A percentile compares a stretch with the other conserved stretches of the same genome.
These are phyloP conservation scores for Cyclotella atomus DNA, from an alignment of 108 stramenopile genomes.

Conservation along the genomic window DNA sequence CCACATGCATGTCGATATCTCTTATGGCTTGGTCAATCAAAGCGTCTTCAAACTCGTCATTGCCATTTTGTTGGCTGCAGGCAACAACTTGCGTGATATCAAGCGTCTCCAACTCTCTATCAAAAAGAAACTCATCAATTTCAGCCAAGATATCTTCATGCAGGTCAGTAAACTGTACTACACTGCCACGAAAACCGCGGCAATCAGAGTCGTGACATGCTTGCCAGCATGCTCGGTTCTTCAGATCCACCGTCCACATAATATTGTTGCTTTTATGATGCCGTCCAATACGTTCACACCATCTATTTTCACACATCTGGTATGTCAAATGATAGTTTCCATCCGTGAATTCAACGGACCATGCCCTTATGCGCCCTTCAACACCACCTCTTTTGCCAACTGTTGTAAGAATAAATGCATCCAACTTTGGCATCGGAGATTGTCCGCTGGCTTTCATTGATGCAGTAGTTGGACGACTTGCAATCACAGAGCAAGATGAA, in stretches of 20 bases:
- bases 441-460: constrained; percentile 28
- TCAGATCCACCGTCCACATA: constrained; percentile 81
- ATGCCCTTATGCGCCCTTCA: constrained; percentile 80
- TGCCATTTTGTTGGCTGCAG: not conserved
- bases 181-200: constrained; percentile 48
- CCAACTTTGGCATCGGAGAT: constrained; percentile 72
- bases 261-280: constrained; percentile 75
- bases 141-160: constrained; percentile 43
- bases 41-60: not conserved
- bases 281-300: constrained; percentile 53
- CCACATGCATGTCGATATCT: not conserved
- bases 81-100: constrained; percentile 24
- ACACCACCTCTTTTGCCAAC: constrained; percentile 64
- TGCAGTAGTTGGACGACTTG: constrained; percentile 1
- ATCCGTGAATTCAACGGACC: constrained; percentile 63
- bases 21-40: not conserved
- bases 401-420: constrained; percentile 57
- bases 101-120: constrained; percentile 38
- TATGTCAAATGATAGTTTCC: constrained; percentile 58
- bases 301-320: constrained; percentile 82
- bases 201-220: constrained; percentile 85
- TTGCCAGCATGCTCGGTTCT: constrained; percentile 58
- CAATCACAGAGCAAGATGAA: constrained; percentile 3
- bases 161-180: constrained; percentile 31
- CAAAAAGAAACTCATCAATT: constrained; percentile 53